Evolutionary conservation across 495 filamentous ascomycete genomes (phyloP).

Genomic region (Sporormia fimetaria): DNA sequence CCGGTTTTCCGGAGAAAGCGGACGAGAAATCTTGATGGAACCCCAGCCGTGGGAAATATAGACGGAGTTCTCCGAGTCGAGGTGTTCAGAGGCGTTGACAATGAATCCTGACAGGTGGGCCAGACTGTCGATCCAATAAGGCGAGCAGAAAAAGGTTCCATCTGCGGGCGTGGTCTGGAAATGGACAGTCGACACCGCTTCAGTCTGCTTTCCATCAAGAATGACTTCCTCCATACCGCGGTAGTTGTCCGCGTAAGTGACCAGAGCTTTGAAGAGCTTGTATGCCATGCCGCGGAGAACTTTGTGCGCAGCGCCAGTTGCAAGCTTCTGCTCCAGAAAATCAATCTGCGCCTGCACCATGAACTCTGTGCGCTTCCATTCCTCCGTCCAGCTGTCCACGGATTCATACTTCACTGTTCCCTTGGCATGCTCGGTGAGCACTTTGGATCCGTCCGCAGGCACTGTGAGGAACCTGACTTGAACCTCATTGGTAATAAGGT

Average conservation of each 20-base stretch:
- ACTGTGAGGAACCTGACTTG: conserved; percentile 34
- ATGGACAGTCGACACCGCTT: conserved; percentile 34
- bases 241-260: conserved; percentile 35
- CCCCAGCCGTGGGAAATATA: conserved; percentile 39
- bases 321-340: conserved; percentile 32
- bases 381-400: conserved; percentile 32
- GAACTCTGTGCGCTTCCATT: conserved; percentile 34
- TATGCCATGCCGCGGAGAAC: conserved; percentile 39
- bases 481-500: conserved; percentile 30
- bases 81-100: conserved; percentile 40
- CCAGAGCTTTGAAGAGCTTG: conserved; percentile 38
- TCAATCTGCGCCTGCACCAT: conserved; percentile 38
- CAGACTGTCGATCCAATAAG: conserved; percentile 42
- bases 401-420: conserved; percentile 34
- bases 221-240: conserved; percentile 38
- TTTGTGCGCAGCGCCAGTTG: conserved; percentile 35
- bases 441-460: conserved; percentile 30
- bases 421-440: conserved; percentile 31
- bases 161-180: conserved; percentile 37
- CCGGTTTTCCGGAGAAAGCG: conserved; percentile 31
- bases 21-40: conserved; percentile 32
- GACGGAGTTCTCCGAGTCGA: conserved; percentile 38
- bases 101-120: conserved; percentile 44
- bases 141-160: conserved; percentile 35
- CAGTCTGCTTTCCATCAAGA: conserved; percentile 34